Percentiles rank a stretch among this genome's conserved stretches.
phyloP scores from a whole-genome alignment of 1,284 basidiomycete genomes.

The Cystobasidiaceae sp. region DNA sequence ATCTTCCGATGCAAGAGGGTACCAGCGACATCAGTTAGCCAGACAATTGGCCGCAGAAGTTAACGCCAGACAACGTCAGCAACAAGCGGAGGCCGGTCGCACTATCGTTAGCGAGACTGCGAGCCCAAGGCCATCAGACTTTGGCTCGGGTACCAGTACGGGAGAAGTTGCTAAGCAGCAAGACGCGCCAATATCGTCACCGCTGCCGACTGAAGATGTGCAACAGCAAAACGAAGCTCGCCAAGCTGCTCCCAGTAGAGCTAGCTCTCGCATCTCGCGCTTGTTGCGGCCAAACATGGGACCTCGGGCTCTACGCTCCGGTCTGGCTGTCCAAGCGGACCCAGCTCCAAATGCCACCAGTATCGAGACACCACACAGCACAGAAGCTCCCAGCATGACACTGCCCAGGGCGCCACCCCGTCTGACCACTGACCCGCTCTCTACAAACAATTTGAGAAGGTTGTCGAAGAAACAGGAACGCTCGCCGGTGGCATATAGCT shows the following conservation, averaged over 20 bases:
- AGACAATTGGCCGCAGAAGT: constrained; percentile 4
- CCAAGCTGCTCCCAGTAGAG: background rate
- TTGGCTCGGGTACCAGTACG: too few species aligned
- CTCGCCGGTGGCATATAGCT: background rate
- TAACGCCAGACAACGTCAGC: background rate
- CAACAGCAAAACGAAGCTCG: too few species aligned
- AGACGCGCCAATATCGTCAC: too few species aligned
- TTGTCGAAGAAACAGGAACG: background rate
- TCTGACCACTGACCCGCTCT: constrained; percentile 23
- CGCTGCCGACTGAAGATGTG: too few species aligned
- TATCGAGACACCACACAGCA: too few species aligned
- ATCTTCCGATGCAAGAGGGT: too few species aligned
- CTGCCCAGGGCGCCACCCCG: constrained; percentile 21
- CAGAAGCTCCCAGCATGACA: background rate
- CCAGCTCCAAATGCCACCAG: too few species aligned
- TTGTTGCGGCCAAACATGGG: constrained; percentile 15
- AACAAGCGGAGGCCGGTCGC: background rate
- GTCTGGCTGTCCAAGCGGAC: too few species aligned
- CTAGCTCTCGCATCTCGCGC: background rate
- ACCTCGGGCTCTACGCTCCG: background rate
- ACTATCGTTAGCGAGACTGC: background rate
- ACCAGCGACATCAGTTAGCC: constrained; percentile 1
- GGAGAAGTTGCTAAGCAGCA: too few species aligned
- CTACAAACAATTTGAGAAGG: constrained; percentile 22
- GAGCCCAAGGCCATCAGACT: background rate